phyloP scores from a whole-genome alignment of 2,329 filamentous ascomycete genomes.

The Chaetothyriales sp. region DNA sequence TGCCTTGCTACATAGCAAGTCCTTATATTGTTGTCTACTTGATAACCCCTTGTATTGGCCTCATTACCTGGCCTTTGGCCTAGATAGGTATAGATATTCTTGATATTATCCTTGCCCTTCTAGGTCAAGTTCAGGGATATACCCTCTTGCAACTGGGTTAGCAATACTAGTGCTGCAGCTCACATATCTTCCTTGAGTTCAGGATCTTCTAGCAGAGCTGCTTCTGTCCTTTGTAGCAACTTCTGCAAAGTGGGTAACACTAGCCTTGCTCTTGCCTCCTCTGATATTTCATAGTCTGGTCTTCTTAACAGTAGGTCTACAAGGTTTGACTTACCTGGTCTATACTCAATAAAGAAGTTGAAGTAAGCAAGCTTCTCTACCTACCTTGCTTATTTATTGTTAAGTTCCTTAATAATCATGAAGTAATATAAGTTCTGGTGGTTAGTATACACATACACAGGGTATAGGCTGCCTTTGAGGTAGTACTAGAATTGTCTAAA shows the following conservation, averaged over 20 bases:
- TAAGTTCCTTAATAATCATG: slow-evolving; percentile 17
- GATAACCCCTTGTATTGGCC: no score
- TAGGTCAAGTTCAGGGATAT: no score
- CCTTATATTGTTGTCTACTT: no score
- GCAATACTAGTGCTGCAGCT: no score
- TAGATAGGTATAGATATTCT: no score
- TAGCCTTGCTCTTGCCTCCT: neutral
- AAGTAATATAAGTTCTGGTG: slow-evolving; percentile 21
- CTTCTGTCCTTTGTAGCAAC: neutral
- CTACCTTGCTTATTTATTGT: slow-evolving; percentile 17
- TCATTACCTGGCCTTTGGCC: no score
- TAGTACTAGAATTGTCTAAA: slow-evolving; percentile 19
- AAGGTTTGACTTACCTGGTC: slow-evolving; percentile 5
- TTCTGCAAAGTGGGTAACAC: neutral
- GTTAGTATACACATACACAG: slow-evolving; percentile 7
- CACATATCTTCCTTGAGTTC: no score
- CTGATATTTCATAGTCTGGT: slow-evolving; percentile 2
- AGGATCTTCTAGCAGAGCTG: neutral
- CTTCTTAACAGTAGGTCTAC: slow-evolving; percentile 11
- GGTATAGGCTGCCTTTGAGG: slow-evolving; percentile 8
- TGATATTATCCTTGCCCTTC: no score
- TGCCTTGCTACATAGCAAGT: neutral
- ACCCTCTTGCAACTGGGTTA: no score
- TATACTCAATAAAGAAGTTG: slow-evolving; percentile 18
- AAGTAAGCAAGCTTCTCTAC: slow-evolving; percentile 14